Conservation (phyloP, 1,284 basidiomycete species). For the Trichosporon ovoides region DNA sequence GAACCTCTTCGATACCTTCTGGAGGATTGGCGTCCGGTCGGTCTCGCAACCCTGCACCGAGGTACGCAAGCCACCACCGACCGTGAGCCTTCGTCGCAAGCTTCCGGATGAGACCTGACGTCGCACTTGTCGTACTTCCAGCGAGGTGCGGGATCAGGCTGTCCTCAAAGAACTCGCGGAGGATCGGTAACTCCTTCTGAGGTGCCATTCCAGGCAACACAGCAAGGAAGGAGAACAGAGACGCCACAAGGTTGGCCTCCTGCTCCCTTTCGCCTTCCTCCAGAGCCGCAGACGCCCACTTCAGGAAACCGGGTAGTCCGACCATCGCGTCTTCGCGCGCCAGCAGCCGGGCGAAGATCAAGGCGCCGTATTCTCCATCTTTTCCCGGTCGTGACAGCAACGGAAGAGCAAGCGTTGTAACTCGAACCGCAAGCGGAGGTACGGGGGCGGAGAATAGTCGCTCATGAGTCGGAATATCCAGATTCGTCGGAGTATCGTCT, state of each 20-base stretch:
- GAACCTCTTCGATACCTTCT: conserved; percentile 67
- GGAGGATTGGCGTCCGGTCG: conserved; percentile 64
- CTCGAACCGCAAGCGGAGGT: conserved; percentile 58
- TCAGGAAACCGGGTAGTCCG: conserved; percentile 35
- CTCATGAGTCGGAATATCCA: conserved; percentile 60
- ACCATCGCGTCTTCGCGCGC: conserved; percentile 40
- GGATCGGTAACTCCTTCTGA: conserved; percentile 32
- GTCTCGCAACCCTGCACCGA: conserved; percentile 20
- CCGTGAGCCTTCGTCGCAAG: conserved; percentile 44
- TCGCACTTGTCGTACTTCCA: conserved; percentile 36
- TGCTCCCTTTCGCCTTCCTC: conserved; percentile 35
- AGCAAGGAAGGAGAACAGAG: conserved; percentile 36
- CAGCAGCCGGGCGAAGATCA: conserved; percentile 44
- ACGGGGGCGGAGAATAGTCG: conserved; percentile 61
- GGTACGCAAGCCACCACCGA: conserved; percentile 43
- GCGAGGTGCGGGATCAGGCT: conserved; percentile 37
- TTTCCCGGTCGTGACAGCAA: conserved; percentile 42
- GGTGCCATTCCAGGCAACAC: conserved; percentile 37
- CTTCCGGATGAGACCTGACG: conserved; percentile 43
- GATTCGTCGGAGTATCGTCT: conserved; percentile 47
- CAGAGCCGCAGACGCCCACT: conserved; percentile 34
- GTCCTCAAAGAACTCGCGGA: conserved; percentile 27
- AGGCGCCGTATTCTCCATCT: conserved; percentile 43
- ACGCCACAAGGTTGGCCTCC: conserved; percentile 35
- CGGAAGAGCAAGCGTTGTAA: conserved; percentile 43